Percentiles rank a stretch among this genome's conserved stretches.
Evolutionary conservation across 2,329 filamentous ascomycete species (phyloP).

Genomic region (Phialophora expanda): DNA sequence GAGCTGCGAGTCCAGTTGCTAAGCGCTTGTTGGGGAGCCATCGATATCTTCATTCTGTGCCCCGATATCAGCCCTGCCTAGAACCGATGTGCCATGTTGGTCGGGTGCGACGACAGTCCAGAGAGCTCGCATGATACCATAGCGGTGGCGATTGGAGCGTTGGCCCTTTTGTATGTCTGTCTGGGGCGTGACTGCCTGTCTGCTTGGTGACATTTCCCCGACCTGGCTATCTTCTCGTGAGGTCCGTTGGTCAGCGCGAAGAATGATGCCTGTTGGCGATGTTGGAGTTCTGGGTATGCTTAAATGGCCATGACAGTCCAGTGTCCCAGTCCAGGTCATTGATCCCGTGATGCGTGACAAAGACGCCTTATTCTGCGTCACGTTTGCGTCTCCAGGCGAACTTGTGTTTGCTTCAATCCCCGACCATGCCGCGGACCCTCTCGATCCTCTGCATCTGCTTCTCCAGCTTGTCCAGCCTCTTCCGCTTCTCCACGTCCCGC

Average conservation of each 20-base stretch:
- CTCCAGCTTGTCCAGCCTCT: slow-evolving; percentile 60
- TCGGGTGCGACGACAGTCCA: neutral
- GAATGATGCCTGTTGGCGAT: neutral
- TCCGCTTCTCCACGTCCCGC: slow-evolving; percentile 57
- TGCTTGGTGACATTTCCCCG: neutral
- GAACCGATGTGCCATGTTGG: neutral
- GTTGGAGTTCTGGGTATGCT: neutral
- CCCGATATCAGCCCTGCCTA: neutral
- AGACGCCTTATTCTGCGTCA: neutral
- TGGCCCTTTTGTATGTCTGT: neutral
- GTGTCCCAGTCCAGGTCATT: neutral
- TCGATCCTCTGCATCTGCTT: slow-evolving; percentile 61
- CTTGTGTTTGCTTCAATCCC: slow-evolving; percentile 34
- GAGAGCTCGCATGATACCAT: neutral
- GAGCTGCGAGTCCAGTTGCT: neutral
- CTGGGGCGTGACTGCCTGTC: neutral
- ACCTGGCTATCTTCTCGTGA: neutral
- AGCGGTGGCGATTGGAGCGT: neutral
- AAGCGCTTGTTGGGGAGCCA: neutral
- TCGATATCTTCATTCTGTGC: neutral
- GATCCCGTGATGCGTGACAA: neutral
- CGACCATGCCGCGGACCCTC: slow-evolving; percentile 61
- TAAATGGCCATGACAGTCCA: neutral
- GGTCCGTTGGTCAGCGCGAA: too few species aligned
- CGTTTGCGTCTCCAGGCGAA: neutral